Evolutionary conservation across 1,139 yeast genomes (phyloP).

Genomic region (Nadsonia commutata): DNA sequence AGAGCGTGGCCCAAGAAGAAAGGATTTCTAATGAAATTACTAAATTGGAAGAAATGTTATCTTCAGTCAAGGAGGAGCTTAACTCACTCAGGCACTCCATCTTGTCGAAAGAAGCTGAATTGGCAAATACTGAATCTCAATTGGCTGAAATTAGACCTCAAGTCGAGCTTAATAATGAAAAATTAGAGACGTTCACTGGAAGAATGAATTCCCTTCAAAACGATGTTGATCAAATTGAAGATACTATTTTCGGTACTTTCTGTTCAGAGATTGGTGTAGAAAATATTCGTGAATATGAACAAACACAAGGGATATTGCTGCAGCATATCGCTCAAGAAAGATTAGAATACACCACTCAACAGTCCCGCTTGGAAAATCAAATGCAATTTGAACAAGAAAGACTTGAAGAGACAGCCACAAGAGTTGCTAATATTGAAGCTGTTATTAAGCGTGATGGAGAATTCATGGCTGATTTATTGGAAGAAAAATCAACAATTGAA

Average conservation of each 20-base stretch:
- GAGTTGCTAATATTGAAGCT: constrained; percentile 28
- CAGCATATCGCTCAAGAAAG: constrained; percentile 51
- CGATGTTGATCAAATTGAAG: constrained; percentile 13
- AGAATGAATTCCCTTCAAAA: constrained; percentile 18
- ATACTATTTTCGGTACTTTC: constrained; percentile 34
- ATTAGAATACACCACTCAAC: constrained; percentile 43
- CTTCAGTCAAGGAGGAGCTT: constrained; percentile 37
- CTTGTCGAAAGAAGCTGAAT: constrained; percentile 42
- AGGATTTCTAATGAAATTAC: constrained; percentile 40
- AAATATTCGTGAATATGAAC: constrained; percentile 47
- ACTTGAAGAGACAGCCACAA: constrained; percentile 31
- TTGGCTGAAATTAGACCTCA: constrained; percentile 11
- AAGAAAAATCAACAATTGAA: constrained; percentile 21
- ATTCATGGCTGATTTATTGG: constrained; percentile 23
- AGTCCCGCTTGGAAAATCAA: constrained; percentile 47
- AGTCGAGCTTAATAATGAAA: constrained; percentile 9
- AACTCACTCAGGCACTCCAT: constrained; percentile 37
- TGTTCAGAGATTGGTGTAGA: constrained; percentile 37
- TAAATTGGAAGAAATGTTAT: constrained; percentile 39
- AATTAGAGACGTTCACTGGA: constrained; percentile 14
- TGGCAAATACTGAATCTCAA: constrained; percentile 31
- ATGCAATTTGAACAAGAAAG: constrained; percentile 50
- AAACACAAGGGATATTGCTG: constrained; percentile 39
- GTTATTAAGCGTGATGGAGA: constrained; percentile 26
- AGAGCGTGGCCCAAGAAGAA: constrained; percentile 40